Base-by-base conservation (phyloP, 495 filamentous ascomycete species). In the Penicillium flavigenum region DNA sequence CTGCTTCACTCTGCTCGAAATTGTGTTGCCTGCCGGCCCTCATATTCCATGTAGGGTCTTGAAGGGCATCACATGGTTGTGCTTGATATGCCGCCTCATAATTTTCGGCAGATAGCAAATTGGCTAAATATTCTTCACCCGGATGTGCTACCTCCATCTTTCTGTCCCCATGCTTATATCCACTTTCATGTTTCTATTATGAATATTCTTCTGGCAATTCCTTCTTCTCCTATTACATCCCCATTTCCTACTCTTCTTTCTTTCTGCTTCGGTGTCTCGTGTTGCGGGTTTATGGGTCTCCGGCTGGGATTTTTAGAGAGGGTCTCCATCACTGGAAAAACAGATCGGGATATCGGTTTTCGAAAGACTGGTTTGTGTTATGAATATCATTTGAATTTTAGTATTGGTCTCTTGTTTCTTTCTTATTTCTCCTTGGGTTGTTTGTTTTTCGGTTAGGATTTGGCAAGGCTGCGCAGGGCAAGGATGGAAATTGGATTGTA, bases 301-400 rank as follows among this genome's bases (percentile, higher is more conserved):
- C 56, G 65, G 64, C 55, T 71, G 60, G 64, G 61, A 64, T 60
- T 55, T 62, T 70, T 72, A 72, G 67, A 69, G 70, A 59, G 62
- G 66, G 54, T 62, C 53, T 72, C 70, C 70, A 68, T 72, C 70
- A 70, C 64, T 72, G 70, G 66, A 69, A 69, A 69, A 69, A 69
- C 62, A 61, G 48, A 59, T 61, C 47, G 56, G 59, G 38, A 51
- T 49, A 51, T 39, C 44, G 44, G 55, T 49, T 22, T 49, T 60
- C 57, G 58, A 55, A 62, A 64, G 56, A 59, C 53, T 59, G 60
- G 58, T 45, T 62, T 52, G 32, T 58, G 46, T 24, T 58, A 58
- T 47, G 54, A 44, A 47, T 44, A 54, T 46, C 46, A 50, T 26
- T 27, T 17, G 36, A 57, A 50, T 57, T 50, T 43, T 38, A 55